Conservation (phyloP, 2,329 filamentous ascomycete species). For the Penicillium polonicum region DNA sequence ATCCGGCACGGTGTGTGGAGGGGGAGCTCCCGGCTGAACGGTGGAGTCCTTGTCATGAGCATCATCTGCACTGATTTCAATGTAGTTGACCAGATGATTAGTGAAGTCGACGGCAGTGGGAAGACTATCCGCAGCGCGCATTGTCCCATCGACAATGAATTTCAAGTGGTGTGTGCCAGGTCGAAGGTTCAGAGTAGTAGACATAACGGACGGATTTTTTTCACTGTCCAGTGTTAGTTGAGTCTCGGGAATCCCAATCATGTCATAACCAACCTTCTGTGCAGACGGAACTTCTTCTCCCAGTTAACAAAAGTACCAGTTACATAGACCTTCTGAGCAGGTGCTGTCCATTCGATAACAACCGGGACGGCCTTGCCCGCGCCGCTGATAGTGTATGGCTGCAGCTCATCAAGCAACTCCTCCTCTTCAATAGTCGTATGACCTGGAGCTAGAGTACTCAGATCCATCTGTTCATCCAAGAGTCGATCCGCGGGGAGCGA, state of each 20-base stretch:
- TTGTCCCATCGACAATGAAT: slow-evolving; percentile 91
- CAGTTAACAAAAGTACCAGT: slow-evolving; percentile 97
- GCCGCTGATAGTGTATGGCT: slow-evolving; percentile 63
- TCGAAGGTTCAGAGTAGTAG: slow-evolving; percentile 75
- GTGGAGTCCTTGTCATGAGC: slow-evolving; percentile 44
- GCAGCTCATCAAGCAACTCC: slow-evolving; percentile 72
- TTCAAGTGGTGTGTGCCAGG: slow-evolving; percentile 96
- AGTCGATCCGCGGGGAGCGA: slow-evolving; percentile 43
- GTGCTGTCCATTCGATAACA: slow-evolving; percentile 77
- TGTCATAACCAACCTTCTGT: slow-evolving; percentile 63
- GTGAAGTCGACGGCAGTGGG: slow-evolving; percentile 97
- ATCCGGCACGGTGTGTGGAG: slow-evolving; percentile 46
- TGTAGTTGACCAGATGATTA: slow-evolving; percentile 97
- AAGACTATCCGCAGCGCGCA: slow-evolving; percentile 81
- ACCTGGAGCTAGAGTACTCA: slow-evolving; percentile 56
- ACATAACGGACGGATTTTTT: slow-evolving; percentile 60
- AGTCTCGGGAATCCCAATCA: background rate
- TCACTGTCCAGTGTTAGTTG: slow-evolving; percentile 35
- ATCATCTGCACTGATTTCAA: slow-evolving; percentile 83
- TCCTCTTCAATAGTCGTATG: slow-evolving; percentile 65
- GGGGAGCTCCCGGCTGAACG: slow-evolving; percentile 41
- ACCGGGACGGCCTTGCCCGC: slow-evolving; percentile 78
- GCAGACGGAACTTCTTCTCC: slow-evolving; percentile 88
- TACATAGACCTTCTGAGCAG: slow-evolving; percentile 88
- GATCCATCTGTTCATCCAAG: slow-evolving; percentile 54